These are phyloP conservation scores for Apiospora pterosperma DNA, from an alignment of 2,329 filamentous ascomycete genomes.

Conservation along the genomic window DNA sequence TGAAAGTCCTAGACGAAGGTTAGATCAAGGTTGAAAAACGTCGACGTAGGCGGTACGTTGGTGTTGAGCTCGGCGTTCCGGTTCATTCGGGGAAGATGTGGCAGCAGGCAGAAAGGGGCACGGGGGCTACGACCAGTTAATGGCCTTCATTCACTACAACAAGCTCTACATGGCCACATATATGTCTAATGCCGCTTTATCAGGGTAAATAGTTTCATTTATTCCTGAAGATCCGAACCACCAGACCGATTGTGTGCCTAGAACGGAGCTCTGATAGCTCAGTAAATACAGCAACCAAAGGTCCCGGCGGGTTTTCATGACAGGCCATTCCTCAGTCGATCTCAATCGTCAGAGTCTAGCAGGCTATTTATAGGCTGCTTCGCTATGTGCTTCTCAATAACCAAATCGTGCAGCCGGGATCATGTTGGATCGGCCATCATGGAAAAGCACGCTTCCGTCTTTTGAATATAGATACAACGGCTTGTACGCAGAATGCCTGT, in stretches of 20 bases:
- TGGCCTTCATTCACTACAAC: not conserved
- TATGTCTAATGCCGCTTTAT: not conserved
- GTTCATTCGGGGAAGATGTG: not conserved
- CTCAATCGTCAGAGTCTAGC: not conserved
- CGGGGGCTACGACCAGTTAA: too few relatives aligned
- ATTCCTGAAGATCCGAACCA: not conserved
- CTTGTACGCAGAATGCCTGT: not conserved
- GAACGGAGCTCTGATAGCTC: not conserved
- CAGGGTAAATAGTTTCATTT: not conserved
- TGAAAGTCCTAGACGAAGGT: not conserved
- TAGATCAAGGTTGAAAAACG: not conserved
- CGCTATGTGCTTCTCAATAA: not conserved
- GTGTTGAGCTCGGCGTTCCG: not conserved
- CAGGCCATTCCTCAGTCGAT: not conserved
- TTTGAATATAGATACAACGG: not conserved
- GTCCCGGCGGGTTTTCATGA: not conserved
- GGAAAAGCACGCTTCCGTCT: not conserved
- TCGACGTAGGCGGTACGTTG: not conserved
- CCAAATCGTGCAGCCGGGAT: not conserved
- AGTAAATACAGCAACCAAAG: not conserved
- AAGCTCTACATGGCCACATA: not conserved
- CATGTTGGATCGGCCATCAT: not conserved
- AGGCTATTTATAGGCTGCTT: not conserved
- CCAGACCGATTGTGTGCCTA: not conserved
- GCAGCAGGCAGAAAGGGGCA: not conserved